Evolutionary conservation across 2,329 filamentous ascomycete genomes (phyloP).

Genomic region (Xylariaceae sp.): DNA sequence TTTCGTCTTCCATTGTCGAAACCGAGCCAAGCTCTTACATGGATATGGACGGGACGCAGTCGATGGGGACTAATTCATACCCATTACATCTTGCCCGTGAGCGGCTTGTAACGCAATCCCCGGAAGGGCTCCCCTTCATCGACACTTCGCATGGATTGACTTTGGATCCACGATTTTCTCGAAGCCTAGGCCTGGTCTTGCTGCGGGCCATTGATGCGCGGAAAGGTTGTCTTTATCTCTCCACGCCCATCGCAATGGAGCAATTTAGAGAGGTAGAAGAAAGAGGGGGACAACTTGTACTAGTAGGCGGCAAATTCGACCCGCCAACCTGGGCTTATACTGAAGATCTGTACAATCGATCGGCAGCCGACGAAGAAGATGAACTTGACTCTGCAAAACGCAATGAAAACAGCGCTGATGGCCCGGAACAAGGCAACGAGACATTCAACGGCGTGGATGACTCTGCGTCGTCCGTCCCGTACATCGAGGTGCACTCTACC

Average conservation of each 20-base stretch:
- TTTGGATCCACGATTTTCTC: conserved; percentile 57
- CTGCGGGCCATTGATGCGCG: conserved; percentile 64
- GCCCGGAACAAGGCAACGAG: conserved; percentile 25
- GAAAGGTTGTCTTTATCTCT: conserved; percentile 54
- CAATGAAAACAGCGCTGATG: conserved; percentile 33
- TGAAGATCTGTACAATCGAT: conserved; percentile 52
- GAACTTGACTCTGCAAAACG: conserved; percentile 18
- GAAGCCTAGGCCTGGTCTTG: conserved; percentile 61
- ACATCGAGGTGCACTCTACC: conserved; percentile 56
- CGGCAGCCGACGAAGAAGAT: conserved; percentile 18
- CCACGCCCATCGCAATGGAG: conserved; percentile 54
- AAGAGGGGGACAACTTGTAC: conserved; percentile 49
- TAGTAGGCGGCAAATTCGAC: conserved; percentile 67
- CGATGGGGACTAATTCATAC: conserved; percentile 2
- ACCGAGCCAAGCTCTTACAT: conserved; percentile 9
- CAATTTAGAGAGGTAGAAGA: conserved; percentile 38
- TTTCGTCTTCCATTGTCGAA: background rate
- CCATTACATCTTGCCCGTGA: conserved; percentile 13
- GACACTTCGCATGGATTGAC: conserved; percentile 48
- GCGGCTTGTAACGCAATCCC: conserved; percentile 36
- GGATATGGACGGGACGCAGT: conserved; percentile 20
- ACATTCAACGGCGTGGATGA: conserved; percentile 16
- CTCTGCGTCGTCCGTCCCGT: conserved; percentile 49
- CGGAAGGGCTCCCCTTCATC: conserved; percentile 61
- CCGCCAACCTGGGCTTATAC: conserved; percentile 66